Conservation (phyloP, 2,329 filamentous ascomycete genomes). For the Diplodia seriata region DNA sequence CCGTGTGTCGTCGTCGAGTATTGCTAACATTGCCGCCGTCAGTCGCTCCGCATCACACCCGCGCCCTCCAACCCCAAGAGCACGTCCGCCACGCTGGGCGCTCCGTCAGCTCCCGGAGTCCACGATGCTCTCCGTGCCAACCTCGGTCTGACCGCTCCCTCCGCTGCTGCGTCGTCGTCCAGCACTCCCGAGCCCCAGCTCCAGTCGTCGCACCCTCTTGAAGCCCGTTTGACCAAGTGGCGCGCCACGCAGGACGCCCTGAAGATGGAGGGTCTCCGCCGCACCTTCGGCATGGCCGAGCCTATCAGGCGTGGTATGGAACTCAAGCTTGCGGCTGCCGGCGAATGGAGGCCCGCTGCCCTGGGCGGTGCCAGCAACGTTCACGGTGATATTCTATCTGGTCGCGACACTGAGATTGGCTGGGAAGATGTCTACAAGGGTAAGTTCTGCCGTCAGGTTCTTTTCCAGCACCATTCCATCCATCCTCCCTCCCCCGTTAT, state of each 20-base stretch:
- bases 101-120: constrained; percentile 89
- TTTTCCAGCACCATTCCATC: background rate
- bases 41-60: constrained; percentile 84
- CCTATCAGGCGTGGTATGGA: constrained; percentile 94
- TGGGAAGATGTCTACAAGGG: constrained; percentile 96
- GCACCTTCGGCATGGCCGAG: constrained; percentile 90
- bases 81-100: constrained; percentile 64
- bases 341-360: constrained; percentile 78
- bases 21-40: constrained; percentile 16
- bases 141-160: constrained; percentile 63
- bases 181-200: constrained; percentile 46
- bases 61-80: constrained; percentile 64
- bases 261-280: constrained; percentile 87
- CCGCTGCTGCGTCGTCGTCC: constrained; percentile 45
- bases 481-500: no score
- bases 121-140: constrained; percentile 92
- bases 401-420: constrained; percentile 75
- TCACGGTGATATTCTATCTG: constrained; percentile 87
- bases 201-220: constrained; percentile 84
- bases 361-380: constrained; percentile 72
- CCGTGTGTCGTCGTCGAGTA: background rate
- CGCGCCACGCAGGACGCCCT: constrained; percentile 84
- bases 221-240: constrained; percentile 88
- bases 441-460: constrained; percentile 43
- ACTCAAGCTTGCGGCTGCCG: constrained; percentile 81